Evolutionary conservation across 169 alveolate species (phyloP).

Genomic region (Pseudocohnilembus persalinus): DNA sequence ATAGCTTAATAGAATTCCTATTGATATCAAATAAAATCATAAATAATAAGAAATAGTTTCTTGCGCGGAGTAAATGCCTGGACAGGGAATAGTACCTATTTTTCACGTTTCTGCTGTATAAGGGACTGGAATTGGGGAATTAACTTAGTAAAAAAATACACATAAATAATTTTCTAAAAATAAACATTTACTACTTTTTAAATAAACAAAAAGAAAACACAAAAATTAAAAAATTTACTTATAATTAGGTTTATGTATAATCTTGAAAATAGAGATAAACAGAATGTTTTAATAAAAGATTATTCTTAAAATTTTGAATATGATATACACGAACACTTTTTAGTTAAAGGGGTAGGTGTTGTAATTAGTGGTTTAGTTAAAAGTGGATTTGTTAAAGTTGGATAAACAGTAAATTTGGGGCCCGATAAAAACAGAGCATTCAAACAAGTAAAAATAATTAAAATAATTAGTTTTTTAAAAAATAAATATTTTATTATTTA

Average conservation of each 20-base stretch:
- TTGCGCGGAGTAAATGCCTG: conserved; percentile 54
- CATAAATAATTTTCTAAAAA: too few relatives aligned
- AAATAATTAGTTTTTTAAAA: neutral
- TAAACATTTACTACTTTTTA: too few relatives aligned
- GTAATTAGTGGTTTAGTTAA: conserved; percentile 79
- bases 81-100: conserved; percentile 5
- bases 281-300: conserved; percentile 43
- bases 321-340: conserved; percentile 65
- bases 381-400: conserved; percentile 68
- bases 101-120: conserved; percentile 49
- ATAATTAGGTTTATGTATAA: conserved; percentile 49
- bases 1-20: conserved; percentile 60
- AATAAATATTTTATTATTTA: neutral
- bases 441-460: neutral
- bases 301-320: conserved; percentile 69
- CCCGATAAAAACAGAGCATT: conserved; percentile 69
- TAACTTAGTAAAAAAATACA: conserved; percentile 21
- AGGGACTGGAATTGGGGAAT: conserved; percentile 74
- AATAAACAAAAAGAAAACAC: too few relatives aligned
- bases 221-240: too few relatives aligned
- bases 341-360: conserved; percentile 81
- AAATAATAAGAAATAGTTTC: conserved; percentile 52
- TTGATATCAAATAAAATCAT: conserved; percentile 45
- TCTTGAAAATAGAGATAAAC: conserved; percentile 55
- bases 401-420: conserved; percentile 70